Percentiles rank a stretch among this genome's conserved stretches.
Evolutionary conservation across 192 early-diverging fungal species (phyloP).

Genomic region (Dimargaris verticillata): DNA sequence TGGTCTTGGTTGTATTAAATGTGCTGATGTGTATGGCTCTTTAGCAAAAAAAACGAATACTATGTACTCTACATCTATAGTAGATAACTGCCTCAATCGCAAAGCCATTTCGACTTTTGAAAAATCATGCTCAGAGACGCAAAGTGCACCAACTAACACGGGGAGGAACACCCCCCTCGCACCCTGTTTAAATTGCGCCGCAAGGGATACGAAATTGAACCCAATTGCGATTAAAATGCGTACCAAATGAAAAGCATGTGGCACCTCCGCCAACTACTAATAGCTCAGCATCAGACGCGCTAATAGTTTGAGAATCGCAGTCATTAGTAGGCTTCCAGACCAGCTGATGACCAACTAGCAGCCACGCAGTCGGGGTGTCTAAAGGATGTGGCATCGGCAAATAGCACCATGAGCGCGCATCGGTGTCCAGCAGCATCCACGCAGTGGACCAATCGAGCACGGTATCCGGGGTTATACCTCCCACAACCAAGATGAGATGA

Average conservation of each 20-base stretch:
- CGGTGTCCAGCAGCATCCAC: background rate
- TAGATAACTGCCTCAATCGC: too few species aligned
- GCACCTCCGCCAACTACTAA: conserved; percentile 3
- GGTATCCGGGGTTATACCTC: conserved; percentile 4
- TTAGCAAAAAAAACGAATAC: too few species aligned
- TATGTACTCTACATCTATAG: too few species aligned
- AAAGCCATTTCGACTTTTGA: too few species aligned
- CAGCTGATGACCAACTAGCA: background rate
- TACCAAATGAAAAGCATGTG: conserved; percentile 1
- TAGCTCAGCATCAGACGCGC: background rate
- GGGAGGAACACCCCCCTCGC: too few species aligned
- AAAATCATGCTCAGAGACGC: too few species aligned
- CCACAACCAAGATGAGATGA: background rate
- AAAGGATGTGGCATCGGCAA: background rate
- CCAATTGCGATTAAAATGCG: background rate
- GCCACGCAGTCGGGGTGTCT: background rate
- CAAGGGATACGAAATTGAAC: too few species aligned
- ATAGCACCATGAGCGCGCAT: background rate
- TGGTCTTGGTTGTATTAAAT: too few species aligned
- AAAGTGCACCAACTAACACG: too few species aligned
- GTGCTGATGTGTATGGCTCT: too few species aligned
- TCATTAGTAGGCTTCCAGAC: background rate
- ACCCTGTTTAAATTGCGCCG: too few species aligned
- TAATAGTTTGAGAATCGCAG: background rate
- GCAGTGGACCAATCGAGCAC: background rate